A percentile compares a stretch with the other conserved stretches of the same genome.
These are phyloP conservation scores for Termitomyces heimii DNA, from an alignment of 768 basidiomycete genomes.

Conservation along the genomic window DNA sequence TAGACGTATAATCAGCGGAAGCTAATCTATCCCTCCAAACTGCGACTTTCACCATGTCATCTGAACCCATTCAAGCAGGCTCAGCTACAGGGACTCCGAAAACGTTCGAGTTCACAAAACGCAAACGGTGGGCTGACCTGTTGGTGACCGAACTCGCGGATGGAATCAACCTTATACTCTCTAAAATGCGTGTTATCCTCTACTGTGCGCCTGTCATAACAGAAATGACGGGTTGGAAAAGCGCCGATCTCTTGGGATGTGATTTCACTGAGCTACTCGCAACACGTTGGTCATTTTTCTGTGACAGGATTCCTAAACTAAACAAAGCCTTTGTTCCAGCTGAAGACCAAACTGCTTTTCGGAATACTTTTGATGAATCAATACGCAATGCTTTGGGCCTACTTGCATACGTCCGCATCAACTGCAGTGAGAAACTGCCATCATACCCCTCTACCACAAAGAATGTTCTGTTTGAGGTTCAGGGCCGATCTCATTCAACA, in stretches of 20 bases:
- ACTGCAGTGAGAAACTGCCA: constrained; percentile 29
- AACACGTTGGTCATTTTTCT: constrained; percentile 40
- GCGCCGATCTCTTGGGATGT: constrained; percentile 64
- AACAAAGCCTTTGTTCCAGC: constrained; percentile 30
- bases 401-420: constrained; percentile 55
- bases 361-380: constrained; percentile 48
- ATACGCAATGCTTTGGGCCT: constrained; percentile 45
- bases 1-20: neutral
- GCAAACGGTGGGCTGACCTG: constrained; percentile 84
- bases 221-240: constrained; percentile 75
- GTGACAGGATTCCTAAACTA: neutral
- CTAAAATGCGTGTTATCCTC: constrained; percentile 53
- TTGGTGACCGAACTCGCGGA: constrained; percentile 73
- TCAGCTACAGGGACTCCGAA: constrained; percentile 17
- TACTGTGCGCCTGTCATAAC: constrained; percentile 64
- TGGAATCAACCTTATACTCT: constrained; percentile 63
- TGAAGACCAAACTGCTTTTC: constrained; percentile 55
- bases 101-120: constrained; percentile 77
- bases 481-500: constrained; percentile 53
- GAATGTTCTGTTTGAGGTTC: constrained; percentile 66
- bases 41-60: constrained; percentile 3
- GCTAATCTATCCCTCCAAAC: neutral
- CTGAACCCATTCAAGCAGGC: constrained; percentile 2
- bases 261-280: constrained; percentile 56
- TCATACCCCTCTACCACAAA: constrained; percentile 21